phyloP scores from a whole-genome alignment of 352 stramenopile genomes.

The Pythium rhizo-oryzae region DNA sequence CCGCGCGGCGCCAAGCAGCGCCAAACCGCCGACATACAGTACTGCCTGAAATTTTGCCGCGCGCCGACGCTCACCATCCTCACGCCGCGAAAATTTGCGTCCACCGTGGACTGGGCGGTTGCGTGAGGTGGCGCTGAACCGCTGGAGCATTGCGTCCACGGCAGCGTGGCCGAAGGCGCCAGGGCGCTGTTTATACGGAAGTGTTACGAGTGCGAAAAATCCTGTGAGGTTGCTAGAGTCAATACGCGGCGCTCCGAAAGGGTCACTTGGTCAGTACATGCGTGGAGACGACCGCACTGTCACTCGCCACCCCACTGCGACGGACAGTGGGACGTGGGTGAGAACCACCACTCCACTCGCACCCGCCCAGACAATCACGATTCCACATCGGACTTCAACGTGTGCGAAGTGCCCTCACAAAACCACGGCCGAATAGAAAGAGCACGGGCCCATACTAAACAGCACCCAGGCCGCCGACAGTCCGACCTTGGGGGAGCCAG shows the following conservation, averaged over 20 bases:
- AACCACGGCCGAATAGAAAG: conserved; percentile 1
- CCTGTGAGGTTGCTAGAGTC: background rate
- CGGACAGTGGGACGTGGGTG: conserved; percentile 3
- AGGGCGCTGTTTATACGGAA: background rate
- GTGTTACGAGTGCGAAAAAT: background rate
- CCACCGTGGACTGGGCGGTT: background rate
- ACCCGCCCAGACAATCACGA: conserved; percentile 4
- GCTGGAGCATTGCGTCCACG: too few species aligned
- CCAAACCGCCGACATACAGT: too few species aligned
- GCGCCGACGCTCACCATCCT: conserved; percentile 1
- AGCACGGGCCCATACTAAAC: conserved; percentile 6
- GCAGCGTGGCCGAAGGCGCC: too few species aligned
- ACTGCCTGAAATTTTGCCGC: background rate
- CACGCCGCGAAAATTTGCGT: conserved; percentile 12
- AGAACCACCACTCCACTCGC: background rate
- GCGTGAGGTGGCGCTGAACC: background rate
- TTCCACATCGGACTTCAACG: conserved; percentile 12
- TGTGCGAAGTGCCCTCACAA: conserved; percentile 2
- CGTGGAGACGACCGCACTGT: background rate
- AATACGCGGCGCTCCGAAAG: background rate
- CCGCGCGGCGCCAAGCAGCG: too few species aligned
- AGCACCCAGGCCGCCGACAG: background rate
- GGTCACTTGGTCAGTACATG: too few species aligned
- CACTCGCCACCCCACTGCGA: background rate
- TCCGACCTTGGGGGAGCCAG: background rate